Evolutionary conservation across 805 yeast species (phyloP).

Genomic region (Ogataea naganishii): DNA sequence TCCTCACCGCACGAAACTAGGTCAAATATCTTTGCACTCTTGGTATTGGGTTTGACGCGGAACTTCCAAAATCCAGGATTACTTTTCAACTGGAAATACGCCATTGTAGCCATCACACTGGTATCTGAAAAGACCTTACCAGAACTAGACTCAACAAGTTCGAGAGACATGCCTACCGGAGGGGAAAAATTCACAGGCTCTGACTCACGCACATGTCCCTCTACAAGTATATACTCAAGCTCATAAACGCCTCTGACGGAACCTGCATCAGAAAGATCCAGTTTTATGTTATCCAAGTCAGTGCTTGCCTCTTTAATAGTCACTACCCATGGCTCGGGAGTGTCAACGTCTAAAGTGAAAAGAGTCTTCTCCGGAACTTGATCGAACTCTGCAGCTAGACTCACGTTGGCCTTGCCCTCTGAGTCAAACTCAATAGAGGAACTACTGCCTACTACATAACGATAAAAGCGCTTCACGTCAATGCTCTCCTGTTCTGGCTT

Average conservation of each 20-base stretch:
- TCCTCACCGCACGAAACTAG: slow-evolving; percentile 25
- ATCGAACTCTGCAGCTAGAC: slow-evolving; percentile 26
- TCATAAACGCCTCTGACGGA: slow-evolving; percentile 37
- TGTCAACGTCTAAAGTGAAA: slow-evolving; percentile 48
- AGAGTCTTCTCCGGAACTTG: slow-evolving; percentile 44
- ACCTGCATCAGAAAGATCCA: slow-evolving; percentile 27
- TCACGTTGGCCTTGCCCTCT: slow-evolving; percentile 18
- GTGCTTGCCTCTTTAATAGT: slow-evolving; percentile 38
- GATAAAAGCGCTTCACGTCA: slow-evolving; percentile 52
- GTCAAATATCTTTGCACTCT: slow-evolving; percentile 32
- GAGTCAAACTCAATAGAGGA: slow-evolving; percentile 21
- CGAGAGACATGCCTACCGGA: slow-evolving; percentile 47
- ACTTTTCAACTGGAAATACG: slow-evolving; percentile 74
- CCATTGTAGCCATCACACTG: slow-evolving; percentile 67
- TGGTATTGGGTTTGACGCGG: slow-evolving; percentile 30
- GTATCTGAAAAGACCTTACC: slow-evolving; percentile 39
- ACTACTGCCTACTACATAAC: slow-evolving; percentile 31
- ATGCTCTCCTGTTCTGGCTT: slow-evolving; percentile 44
- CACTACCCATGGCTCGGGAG: slow-evolving; percentile 63
- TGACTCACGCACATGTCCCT: slow-evolving; percentile 56
- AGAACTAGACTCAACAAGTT: slow-evolving; percentile 17
- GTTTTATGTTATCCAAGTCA: slow-evolving; percentile 57
- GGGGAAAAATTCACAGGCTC: slow-evolving; percentile 22
- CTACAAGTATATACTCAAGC: slow-evolving; percentile 50
- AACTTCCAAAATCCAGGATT: slow-evolving; percentile 65